A percentile compares a stretch with the other conserved stretches of the same genome.
phyloP scores from a whole-genome alignment of 106 monocot genomes.

The Dendrobium chrysotoxum region DNA sequence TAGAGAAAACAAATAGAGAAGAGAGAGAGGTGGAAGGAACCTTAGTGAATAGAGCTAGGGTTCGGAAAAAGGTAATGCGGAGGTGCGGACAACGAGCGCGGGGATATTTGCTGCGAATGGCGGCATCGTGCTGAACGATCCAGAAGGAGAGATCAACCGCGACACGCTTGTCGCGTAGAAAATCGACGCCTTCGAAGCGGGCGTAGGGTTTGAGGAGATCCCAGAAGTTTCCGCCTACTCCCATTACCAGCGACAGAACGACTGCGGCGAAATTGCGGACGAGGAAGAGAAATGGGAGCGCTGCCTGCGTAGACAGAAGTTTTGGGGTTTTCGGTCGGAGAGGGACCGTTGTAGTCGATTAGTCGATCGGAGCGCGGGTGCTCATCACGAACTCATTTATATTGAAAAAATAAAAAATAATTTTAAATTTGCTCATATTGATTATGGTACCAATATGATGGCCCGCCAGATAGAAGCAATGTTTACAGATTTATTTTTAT shows the following conservation, averaged over 20 bases:
- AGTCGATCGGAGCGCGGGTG: too few species aligned
- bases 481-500: too few species aligned
- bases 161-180: slow-evolving; percentile 82
- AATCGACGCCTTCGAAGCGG: slow-evolving; percentile 58
- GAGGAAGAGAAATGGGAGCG: background rate
- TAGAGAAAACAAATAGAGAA: background rate
- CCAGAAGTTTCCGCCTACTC: slow-evolving; percentile 89
- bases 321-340: background rate
- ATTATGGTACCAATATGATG: too few species aligned
- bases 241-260: slow-evolving; percentile 36
- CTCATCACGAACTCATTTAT: too few species aligned
- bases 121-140: slow-evolving; percentile 84
- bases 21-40: slow-evolving; percentile 8
- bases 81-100: slow-evolving; percentile 59
- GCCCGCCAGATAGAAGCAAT: too few species aligned
- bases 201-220: slow-evolving; percentile 88
- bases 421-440: too few species aligned
- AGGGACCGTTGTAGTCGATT: background rate
- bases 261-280: background rate
- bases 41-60: slow-evolving; percentile 86
- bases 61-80: slow-evolving; percentile 90
- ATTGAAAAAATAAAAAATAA: too few species aligned
- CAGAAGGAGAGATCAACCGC: slow-evolving; percentile 99
- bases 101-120: slow-evolving; percentile 28
- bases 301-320: background rate